A percentile compares a stretch with the other conserved stretches of the same genome.
Conservation (phyloP, 1,139 yeast genomes). For the Suhomyces taliae region DNA sequence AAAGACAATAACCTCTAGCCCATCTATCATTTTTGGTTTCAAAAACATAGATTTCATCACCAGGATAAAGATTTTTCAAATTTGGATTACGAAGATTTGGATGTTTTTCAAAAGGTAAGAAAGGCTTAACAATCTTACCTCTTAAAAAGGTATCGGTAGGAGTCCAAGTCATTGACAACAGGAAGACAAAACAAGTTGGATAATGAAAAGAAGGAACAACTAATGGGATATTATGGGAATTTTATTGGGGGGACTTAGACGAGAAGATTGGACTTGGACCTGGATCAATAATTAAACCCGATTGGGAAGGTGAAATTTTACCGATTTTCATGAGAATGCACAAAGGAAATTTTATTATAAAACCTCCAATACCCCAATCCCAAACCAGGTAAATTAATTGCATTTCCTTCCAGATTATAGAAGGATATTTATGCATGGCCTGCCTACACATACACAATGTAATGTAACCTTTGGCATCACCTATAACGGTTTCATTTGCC, state of each 20-base stretch:
- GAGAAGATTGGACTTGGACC: no score
- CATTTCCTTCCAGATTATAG: no score
- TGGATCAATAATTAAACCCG: constrained; percentile 7
- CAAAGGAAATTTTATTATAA: no score
- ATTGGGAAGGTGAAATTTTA: constrained; percentile 3
- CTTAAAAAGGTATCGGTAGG: constrained; percentile 40
- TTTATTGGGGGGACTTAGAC: no score
- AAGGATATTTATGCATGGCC: no score
- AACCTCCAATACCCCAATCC: no score
- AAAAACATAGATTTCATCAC: constrained; percentile 78
- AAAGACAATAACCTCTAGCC: constrained; percentile 75
- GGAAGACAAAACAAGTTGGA: not conserved
- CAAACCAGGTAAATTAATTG: no score
- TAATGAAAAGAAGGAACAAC: not conserved
- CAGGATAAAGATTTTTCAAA: constrained; percentile 65
- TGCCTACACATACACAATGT: no score
- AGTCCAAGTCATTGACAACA: constrained; percentile 29
- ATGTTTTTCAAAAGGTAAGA: constrained; percentile 58
- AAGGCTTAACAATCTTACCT: constrained; percentile 59
- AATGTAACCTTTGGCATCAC: no score
- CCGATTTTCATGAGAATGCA: not conserved
- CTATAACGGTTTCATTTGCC: no score
- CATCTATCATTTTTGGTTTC: constrained; percentile 66
- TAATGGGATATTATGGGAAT: not conserved
- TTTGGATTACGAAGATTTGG: constrained; percentile 39